Evolutionary conservation across 345 rosid species (phyloP), one percentile per base, ranked within the genome.

Genomic region (Linum usitatissimum): DNA sequence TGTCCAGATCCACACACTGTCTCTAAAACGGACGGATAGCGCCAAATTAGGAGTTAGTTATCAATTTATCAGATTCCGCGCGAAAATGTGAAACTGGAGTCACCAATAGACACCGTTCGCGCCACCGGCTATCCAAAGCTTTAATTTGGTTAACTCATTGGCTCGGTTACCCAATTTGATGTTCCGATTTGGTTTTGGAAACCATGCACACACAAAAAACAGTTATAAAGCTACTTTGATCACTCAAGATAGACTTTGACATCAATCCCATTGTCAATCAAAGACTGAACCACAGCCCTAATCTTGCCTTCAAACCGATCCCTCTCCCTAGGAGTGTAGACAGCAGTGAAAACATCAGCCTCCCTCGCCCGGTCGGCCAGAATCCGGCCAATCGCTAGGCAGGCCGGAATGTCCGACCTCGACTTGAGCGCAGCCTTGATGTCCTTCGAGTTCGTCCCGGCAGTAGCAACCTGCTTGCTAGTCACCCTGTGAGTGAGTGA

Each of bases 261-360:
- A 74, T 84, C 93, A 4, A 89, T 89, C 66, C 95, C 96, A 21
- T 78, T 85, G 64, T 92, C 96, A 64, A 92, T 85, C 49, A 92
- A 82, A 39, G 93, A 87, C 74, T 89, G 95, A 60, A 89, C 95
- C 64, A 92, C 90, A 39, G 93, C 98, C 77, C 95, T 79, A 61
- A 89, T 89, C 68, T 92, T 92, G 19, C 98, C 95, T 84, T 92
- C 98, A 70, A 89, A 92, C 75, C 83, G 89, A 79, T 89, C 98
- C 70, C 88, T 80, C 60, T 92, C 95, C 62, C 98, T 64, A 3
- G 93, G 96, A 39, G 96, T 84, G 55, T 88, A 92, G 6, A 87
- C 70, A 59, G 96, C 95, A 0, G 96, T 83, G 66, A 83, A 88
- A 5, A 86, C 96, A 61, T 89, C 95, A 6, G 97, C 97, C 66